Base-by-base conservation (phyloP, 2,329 filamentous ascomycete genomes). In the Arachnopeziza araneosa region DNA sequence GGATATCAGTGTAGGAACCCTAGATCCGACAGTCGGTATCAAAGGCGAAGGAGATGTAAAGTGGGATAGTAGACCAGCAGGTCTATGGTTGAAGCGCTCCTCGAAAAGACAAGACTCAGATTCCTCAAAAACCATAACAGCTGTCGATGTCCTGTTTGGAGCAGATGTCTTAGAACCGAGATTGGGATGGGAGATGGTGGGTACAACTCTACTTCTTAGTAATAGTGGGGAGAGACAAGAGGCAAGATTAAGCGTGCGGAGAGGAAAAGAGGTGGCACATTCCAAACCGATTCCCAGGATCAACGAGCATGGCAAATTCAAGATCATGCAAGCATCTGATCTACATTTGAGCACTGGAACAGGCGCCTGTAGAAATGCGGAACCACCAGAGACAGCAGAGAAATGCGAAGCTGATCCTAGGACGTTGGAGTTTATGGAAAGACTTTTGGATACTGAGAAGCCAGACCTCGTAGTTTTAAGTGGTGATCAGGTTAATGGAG, bases 291-390 rank as follows among this genome's bases (percentile, higher is more conserved):
- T 85, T 49, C 90, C 88, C 12, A 85, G 90, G 60, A 91, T 99
- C 64, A 83, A 85, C 51, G 91, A 96, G 63, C 91, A 95, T 72
- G 95, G 93, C 30, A 91, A 89, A 68, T 98, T 98, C 79, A 98
- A 98, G 79, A 96, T 99, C 65, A 86, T 99, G 82, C 95, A 99
- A 75, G 80, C 96, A 58, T 89, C 92, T n/a, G 95, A 99, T 76
- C 77, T 98, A 63, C 95, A 99, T 75, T 77, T 99, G 59, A 93
- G 91, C 70, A 99, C 95, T 1, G 95, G 93, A 10, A 81, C 93
- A 5, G 95, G 95, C 10, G 76, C 77, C 52, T 99, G 95, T 71
- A 86, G 95, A 65, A 92, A 99, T 68, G 85, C 91, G n/a, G 81
- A 93, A 66, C 93, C 93, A 0, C 83, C 85, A 63, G 82, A 81